Conservation (phyloP, 2,329 filamentous ascomycete genomes). For the Aspergillus brunneoviolaceus region DNA sequence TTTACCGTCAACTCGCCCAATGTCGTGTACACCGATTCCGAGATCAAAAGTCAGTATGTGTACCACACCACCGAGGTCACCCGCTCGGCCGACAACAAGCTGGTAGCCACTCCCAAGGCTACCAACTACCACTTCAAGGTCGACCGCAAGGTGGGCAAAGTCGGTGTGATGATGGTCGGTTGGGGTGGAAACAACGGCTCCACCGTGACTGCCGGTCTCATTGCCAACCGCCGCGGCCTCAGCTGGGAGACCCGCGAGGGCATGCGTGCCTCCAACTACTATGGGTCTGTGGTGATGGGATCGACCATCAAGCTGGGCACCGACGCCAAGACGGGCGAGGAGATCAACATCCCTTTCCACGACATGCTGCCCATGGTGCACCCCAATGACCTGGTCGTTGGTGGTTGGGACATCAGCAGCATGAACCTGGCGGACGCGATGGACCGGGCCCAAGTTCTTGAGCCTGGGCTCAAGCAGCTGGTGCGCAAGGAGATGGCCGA, state of each 20-base stretch:
- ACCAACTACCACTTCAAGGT: constrained; percentile 97
- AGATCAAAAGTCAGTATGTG: constrained; percentile 91
- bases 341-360: constrained; percentile 96
- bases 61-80: constrained; percentile 90
- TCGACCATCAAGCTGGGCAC: constrained; percentile 96
- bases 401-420: constrained; percentile 95
- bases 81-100: constrained; percentile 69
- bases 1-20: constrained; percentile 92
- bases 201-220: constrained; percentile 93
- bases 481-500: constrained; percentile 90
- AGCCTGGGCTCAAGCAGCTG: constrained; percentile 86
- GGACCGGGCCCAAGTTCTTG: constrained; percentile 92
- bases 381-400: constrained; percentile 90
- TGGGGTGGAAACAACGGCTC: constrained; percentile 98
- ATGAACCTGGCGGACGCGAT: constrained; percentile 88
- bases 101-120: constrained; percentile 81
- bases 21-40: constrained; percentile 81
- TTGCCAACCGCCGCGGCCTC: constrained; percentile 86
- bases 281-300: constrained; percentile 94
- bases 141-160: constrained; percentile 86
- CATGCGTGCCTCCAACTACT: constrained; percentile 85
- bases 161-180: constrained; percentile 95
- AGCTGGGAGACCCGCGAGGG: constrained; percentile 94
- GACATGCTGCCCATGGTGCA: constrained; percentile 94
- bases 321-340: constrained; percentile 76